Evolutionary conservation across 768 basidiomycete species (phyloP), one percentile per base, ranked within the genome.

Genomic region (Trametes sanguinea): DNA sequence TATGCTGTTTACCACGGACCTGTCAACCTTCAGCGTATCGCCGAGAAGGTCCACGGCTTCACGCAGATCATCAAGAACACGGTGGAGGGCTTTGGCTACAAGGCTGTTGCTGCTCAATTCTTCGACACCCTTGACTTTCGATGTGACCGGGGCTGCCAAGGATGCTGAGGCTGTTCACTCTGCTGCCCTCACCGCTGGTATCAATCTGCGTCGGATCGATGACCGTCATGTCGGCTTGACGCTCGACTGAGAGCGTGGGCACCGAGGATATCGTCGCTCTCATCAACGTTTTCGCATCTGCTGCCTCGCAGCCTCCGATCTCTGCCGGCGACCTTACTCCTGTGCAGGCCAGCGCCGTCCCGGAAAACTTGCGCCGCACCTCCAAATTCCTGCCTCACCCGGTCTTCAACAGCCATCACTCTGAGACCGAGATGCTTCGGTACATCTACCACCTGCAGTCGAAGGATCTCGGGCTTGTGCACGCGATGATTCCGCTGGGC

Each of bases 381-480:
- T 89, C 90, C 2, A 76, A 83, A 44, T 92, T 86, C 76, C 81
- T 99, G 10, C 83, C 85, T 0, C 92, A 99, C 73, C 84, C 92
- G 1, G 93, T 97, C 42, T 99, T 96, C 80, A 98, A 98, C 80
- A 86, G 89, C 57, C 90, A 98, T 70, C 96, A 98, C 73, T 96
- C 95, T 4, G 97, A 99, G 80, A 99, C 97, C 0, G 95, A 98
- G 77, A 95, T 99, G 91, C 80, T 99, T 37, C 94, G 97, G 40
- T 97, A 98, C 76, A 92, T 98, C 70, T 86, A 93, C 76, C 90
- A 94, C 67, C 84, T 99, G 51, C 92, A 95, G 62, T 88, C 88
- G 40, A 98, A 98, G 78, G 97, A 99, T 72, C 84, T 98, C 60
- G 89, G 93, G 32, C 87, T 99, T 35, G 90, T 92, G 8, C 97